Percentiles rank a stretch among this genome's conserved stretches.
Conservation (phyloP, 352 stramenopile species). For the Globisporangium orthogonon region DNA sequence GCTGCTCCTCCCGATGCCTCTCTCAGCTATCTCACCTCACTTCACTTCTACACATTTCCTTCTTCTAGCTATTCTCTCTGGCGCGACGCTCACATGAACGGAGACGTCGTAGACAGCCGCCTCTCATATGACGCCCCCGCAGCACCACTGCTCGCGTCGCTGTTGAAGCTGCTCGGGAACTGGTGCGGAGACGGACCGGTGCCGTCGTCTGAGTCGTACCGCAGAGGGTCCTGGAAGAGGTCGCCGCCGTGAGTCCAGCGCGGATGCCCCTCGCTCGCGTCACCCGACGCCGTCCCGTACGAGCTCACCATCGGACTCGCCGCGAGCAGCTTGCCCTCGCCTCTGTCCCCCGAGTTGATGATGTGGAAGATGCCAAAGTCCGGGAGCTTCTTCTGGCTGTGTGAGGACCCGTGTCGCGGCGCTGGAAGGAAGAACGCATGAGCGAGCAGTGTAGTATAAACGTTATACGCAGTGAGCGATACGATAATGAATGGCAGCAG, state of each 20-base stretch:
- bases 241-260: slow-evolving; percentile 79
- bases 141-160: slow-evolving; percentile 41
- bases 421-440: slow-evolving; percentile 22
- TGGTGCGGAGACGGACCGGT: slow-evolving; percentile 44
- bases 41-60: not conserved
- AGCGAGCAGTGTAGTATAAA: not conserved
- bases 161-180: slow-evolving; percentile 63
- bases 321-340: slow-evolving; percentile 35
- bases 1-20: not conserved
- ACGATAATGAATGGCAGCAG: no score
- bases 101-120: slow-evolving; percentile 10
- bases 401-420: slow-evolving; percentile 49
- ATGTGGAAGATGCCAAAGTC: slow-evolving; percentile 87
- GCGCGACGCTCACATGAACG: slow-evolving; percentile 8
- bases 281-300: slow-evolving; percentile 35
- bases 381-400: slow-evolving; percentile 61
- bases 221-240: slow-evolving; percentile 74
- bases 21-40: not conserved
- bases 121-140: slow-evolving; percentile 20
- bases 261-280: slow-evolving; percentile 26
- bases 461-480: not conserved
- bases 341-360: slow-evolving; percentile 50
- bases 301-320: slow-evolving; percentile 50
- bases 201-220: slow-evolving; percentile 82
- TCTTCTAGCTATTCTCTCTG: not conserved